phyloP scores from a whole-genome alignment of 768 basidiomycete genomes.

The Pleurotus ostreatus region DNA sequence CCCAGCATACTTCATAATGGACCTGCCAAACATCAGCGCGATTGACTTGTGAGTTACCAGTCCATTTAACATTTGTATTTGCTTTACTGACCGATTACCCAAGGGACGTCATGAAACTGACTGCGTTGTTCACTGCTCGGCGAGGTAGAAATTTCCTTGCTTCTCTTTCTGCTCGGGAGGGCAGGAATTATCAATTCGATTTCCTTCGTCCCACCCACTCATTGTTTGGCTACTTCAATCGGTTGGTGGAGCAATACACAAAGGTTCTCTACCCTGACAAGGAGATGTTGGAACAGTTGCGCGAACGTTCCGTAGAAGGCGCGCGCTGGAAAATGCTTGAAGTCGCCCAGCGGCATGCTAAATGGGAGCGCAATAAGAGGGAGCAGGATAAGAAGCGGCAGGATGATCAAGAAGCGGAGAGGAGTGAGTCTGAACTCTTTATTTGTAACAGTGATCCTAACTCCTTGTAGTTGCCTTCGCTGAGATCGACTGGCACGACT shows the following conservation, averaged over 20 bases:
- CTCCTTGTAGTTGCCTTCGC: conserved; percentile 73
- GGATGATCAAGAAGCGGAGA: conserved; percentile 91
- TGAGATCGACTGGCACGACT: conserved; percentile 99
- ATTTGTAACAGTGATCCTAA: conserved; percentile 3
- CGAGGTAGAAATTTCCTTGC: conserved; percentile 85
- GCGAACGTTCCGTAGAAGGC: conserved; percentile 57
- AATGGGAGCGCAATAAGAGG: conserved; percentile 82
- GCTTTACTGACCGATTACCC: conserved; percentile 8
- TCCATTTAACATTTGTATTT: conserved; percentile 3
- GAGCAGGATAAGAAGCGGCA: conserved; percentile 83
- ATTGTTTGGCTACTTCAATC: conserved; percentile 94
- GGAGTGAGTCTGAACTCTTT: conserved; percentile 46
- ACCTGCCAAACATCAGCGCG: conserved; percentile 81
- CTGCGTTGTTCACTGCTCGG: conserved; percentile 92
- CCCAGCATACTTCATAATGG: conserved; percentile 75
- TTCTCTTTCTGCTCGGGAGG: conserved; percentile 81
- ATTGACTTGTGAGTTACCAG: conserved; percentile 78
- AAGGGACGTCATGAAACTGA: conserved; percentile 94
- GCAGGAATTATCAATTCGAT: conserved; percentile 96
- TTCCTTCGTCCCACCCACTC: conserved; percentile 95
- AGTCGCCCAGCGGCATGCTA: conserved; percentile 70
- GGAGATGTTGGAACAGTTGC: conserved; percentile 67
- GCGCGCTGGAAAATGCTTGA: conserved; percentile 79
- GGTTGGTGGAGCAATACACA: conserved; percentile 93
- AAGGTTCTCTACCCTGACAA: conserved; percentile 83